A percentile compares a stretch with the other conserved stretches of the same genome.
Conservation (phyloP, 2,329 filamentous ascomycete genomes). For the Ophiostoma populinum region DNA sequence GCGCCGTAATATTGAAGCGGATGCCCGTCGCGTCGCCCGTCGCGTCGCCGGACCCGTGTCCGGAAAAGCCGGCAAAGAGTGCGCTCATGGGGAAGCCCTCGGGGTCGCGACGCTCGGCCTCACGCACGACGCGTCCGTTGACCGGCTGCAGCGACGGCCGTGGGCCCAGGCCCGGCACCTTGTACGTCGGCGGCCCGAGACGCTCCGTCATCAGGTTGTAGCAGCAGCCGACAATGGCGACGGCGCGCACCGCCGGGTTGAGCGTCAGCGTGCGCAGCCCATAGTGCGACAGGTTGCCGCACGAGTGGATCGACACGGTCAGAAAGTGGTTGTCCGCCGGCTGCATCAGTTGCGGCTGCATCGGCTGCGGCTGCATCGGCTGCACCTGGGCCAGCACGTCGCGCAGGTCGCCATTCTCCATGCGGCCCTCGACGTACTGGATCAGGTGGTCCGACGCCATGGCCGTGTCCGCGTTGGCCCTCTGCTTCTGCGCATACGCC, state of each 20-base stretch:
- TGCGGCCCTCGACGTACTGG: constrained; percentile 58
- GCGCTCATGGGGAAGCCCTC: constrained; percentile 90
- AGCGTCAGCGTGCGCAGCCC: constrained; percentile 72
- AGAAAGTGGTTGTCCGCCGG: constrained; percentile 34
- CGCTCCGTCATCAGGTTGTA: constrained; percentile 93
- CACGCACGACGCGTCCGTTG: constrained; percentile 50
- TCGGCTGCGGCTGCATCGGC: constrained; percentile 40
- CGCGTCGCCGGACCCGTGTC: constrained; percentile 18
- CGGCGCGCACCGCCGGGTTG: constrained; percentile 71
- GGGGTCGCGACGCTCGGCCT: constrained; percentile 60
- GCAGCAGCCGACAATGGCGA: constrained; percentile 94
- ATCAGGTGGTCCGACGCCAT: constrained; percentile 48
- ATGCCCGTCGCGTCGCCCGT: constrained; percentile 47
- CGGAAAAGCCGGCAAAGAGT: constrained; percentile 38
- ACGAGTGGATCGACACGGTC: constrained; percentile 92
- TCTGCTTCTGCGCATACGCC: constrained; percentile 1
- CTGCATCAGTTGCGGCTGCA: background rate
- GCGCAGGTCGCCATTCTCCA: constrained; percentile 56
- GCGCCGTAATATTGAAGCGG: constrained; percentile 81
- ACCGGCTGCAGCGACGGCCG: constrained; percentile 50
- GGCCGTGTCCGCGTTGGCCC: constrained; percentile 24
- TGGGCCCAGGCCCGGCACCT: constrained; percentile 46
- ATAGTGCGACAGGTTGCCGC: constrained; percentile 92
- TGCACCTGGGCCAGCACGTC: constrained; percentile 47
- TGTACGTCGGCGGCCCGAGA: constrained; percentile 72